Evolutionary conservation across 305 asterid genomes (phyloP).

Genomic region (Solanum hybrid): DNA sequence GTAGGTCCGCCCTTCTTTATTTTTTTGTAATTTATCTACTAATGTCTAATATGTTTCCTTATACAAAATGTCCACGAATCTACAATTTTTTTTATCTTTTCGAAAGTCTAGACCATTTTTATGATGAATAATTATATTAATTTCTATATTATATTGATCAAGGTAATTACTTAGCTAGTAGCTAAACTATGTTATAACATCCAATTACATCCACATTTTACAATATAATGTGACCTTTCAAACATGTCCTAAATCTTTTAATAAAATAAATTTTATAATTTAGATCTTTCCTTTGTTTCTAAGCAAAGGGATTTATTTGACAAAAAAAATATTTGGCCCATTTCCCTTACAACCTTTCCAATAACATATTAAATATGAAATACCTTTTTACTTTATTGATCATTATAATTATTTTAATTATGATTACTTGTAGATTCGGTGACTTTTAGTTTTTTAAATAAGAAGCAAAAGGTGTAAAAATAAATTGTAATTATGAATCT

Average conservation of each 20-base stretch:
- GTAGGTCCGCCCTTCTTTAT: too few species aligned
- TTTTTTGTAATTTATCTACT: not conserved
- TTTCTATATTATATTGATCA: not conserved
- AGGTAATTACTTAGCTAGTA: not conserved
- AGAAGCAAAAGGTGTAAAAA: not conserved
- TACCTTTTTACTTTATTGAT: not conserved
- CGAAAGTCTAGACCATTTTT: not conserved
- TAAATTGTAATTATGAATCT: not conserved
- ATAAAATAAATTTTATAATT: not conserved
- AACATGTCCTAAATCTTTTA: not conserved
- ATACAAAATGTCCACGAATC: not conserved
- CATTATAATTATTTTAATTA: not conserved
- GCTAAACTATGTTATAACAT: not conserved
- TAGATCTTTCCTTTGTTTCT: not conserved
- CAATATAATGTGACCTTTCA: not conserved
- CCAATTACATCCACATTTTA: not conserved
- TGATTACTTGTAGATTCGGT: not conserved
- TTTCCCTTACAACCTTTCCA: not conserved
- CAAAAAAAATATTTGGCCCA: not conserved
- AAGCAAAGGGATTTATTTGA: not conserved
- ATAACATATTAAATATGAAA: not conserved
- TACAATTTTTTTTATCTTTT: not conserved
- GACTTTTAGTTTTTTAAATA: not conserved
- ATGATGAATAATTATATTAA: not conserved
- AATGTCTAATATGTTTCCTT: not conserved